Evolutionary conservation across 805 yeast genomes (phyloP), one percentile per base, ranked within the genome.

Genomic region (Cyberlindnera bimundalis): DNA sequence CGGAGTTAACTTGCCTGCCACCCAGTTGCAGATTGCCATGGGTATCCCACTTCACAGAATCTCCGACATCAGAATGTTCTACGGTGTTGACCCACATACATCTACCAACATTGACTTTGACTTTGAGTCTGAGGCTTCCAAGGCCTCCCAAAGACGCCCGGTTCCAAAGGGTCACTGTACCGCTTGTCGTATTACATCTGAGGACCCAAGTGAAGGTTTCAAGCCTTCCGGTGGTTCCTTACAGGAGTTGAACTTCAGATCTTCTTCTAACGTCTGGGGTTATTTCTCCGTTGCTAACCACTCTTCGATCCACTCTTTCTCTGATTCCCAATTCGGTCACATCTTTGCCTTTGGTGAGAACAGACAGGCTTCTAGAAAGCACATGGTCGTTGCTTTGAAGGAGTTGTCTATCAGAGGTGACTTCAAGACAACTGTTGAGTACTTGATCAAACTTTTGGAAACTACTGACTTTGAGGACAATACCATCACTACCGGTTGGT

Each of bases 191-290:
- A 93, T 93, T 65, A 93, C 99, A 26, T 87, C 96, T 12, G 99
- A 93, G 68, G 99, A 93, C 68, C 99, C 99, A 35, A 95, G 96
- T 61, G 97, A 91, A 70, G 99, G 99, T 35, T 93, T 93, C 78
- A 93, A 93, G 67, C 99, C 99, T 39, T 86, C 96, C 29, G 95
- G 96, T 60, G 99, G 99, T 71, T 79, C 89, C 40, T 75, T 93
- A 68, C 96, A 90, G 55, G 99, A 93, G 66, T 78, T 93, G 64
- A 95, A 93, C 63, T 91, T 93, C 76, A 77, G 98, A 64, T 95
- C 99, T 4, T 84, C 95, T 26, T 89, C 97, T 9, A 91, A 93
- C 56, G 99, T 95, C 36, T 93, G 99, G 99, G 99, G 99, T 71
- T 93, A 93, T 65, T 93, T 93, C 78, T 88, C 96, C 15, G 98